Conservation (phyloP, 768 basidiomycete genomes). For the Hericium coralloides region DNA sequence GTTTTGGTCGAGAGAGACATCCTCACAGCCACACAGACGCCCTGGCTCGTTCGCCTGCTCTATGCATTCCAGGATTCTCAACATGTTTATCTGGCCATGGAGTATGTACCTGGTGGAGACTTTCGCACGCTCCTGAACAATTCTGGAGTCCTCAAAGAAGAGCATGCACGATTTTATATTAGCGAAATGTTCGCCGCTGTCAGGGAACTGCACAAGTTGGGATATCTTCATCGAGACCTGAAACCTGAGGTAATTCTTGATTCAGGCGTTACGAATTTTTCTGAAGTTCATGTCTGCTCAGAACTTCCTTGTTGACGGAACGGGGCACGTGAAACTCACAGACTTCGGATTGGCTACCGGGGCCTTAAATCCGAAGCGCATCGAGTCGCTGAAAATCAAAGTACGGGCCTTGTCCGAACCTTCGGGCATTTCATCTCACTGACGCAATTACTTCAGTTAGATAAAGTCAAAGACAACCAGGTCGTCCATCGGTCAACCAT, state of each 20-base stretch:
- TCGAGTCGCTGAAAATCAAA: constrained; percentile 91
- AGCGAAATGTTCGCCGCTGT: constrained; percentile 96
- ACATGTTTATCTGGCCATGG: constrained; percentile 95
- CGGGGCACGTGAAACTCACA: constrained; percentile 94
- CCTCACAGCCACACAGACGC: constrained; percentile 92
- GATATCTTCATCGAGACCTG: constrained; percentile 96
- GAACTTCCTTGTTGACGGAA: constrained; percentile 96
- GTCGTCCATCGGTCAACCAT: constrained; percentile 86
- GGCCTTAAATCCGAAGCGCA: constrained; percentile 86
- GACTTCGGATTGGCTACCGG: constrained; percentile 98
- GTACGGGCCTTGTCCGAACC: constrained; percentile 29
- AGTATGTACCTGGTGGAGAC: constrained; percentile 97
- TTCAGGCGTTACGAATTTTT: background rate
- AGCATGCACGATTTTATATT: constrained; percentile 95
- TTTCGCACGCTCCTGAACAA: constrained; percentile 97
- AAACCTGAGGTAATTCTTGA: constrained; percentile 77
- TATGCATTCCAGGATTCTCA: constrained; percentile 96
- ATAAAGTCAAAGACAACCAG: constrained; percentile 92
- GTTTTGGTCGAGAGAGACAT: constrained; percentile 98
- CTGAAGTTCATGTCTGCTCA: constrained; percentile 19
- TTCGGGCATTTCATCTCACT: background rate
- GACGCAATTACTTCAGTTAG: constrained; percentile 46
- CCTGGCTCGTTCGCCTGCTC: constrained; percentile 90
- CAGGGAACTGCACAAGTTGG: constrained; percentile 90
- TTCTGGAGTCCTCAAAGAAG: constrained; percentile 94